Evolutionary conservation across 495 filamentous ascomycete species (phyloP).

Genomic region (Lasiosphaeria miniovina): DNA sequence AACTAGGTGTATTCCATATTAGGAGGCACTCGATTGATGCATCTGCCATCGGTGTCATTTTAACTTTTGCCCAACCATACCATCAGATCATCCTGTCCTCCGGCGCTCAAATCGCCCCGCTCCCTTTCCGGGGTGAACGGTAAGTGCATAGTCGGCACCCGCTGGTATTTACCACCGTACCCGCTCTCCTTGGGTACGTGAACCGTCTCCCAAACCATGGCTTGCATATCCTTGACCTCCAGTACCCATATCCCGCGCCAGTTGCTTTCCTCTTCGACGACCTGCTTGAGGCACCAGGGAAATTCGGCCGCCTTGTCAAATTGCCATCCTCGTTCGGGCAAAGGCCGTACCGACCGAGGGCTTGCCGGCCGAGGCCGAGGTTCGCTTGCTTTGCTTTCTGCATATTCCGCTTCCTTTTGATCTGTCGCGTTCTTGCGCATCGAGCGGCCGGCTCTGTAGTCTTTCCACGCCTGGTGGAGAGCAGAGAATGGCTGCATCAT

Average conservation of each 20-base stretch:
- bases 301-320: slow-evolving; percentile 14
- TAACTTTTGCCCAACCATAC: slow-evolving; percentile 15
- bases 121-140: background rate
- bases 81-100: slow-evolving; percentile 20
- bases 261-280: slow-evolving; percentile 20
- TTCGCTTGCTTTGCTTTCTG: slow-evolving; percentile 6
- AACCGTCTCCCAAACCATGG: slow-evolving; percentile 16
- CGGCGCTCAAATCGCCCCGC: background rate
- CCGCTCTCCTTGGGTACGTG: slow-evolving; percentile 11
- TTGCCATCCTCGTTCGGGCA: background rate
- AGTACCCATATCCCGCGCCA: slow-evolving; percentile 20
- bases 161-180: background rate
- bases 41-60: slow-evolving; percentile 1
- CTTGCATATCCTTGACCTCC: slow-evolving; percentile 20
- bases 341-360: background rate
- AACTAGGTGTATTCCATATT: no score
- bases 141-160: background rate
- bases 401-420: slow-evolving; percentile 3
- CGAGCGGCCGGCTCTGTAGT: slow-evolving; percentile 11
- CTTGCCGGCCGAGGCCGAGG: background rate
- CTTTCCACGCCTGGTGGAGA: slow-evolving; percentile 13
- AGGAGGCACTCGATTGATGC: no score
- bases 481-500: slow-evolving; percentile 8
- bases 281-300: slow-evolving; percentile 13
- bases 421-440: slow-evolving; percentile 11